Evolutionary conservation across 352 stramenopile species (phyloP).

Genomic region (Phytophthora sojae): DNA sequence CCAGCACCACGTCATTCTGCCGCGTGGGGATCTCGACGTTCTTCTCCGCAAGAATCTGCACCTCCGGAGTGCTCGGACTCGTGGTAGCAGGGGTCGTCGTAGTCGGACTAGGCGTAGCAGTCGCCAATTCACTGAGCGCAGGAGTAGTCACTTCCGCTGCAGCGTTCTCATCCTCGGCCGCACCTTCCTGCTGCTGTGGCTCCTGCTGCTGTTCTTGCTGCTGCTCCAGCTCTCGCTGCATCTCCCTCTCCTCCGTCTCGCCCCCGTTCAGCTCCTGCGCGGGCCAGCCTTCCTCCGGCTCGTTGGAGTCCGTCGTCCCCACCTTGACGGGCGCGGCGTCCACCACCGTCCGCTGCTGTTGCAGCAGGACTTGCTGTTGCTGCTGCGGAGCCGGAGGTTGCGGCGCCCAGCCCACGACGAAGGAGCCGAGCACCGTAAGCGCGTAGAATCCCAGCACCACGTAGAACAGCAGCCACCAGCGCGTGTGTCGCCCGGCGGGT

Average conservation of each 20-base stretch:
- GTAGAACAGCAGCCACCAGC: slow-evolving; percentile 42
- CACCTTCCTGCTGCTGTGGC: neutral
- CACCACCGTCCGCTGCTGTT: slow-evolving; percentile 14
- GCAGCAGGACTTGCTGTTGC: slow-evolving; percentile 5
- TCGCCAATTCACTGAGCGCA: neutral
- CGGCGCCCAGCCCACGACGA: slow-evolving; percentile 11
- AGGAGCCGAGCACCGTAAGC: slow-evolving; percentile 27
- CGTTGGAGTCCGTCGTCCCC: slow-evolving; percentile 21
- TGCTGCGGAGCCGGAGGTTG: slow-evolving; percentile 7
- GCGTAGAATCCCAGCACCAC: slow-evolving; percentile 37
- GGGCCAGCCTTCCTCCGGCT: slow-evolving; percentile 29
- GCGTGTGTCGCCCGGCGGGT: slow-evolving; percentile 1
- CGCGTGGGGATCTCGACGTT: slow-evolving; percentile 11
- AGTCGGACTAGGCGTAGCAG: neutral
- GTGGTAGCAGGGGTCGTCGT: neutral
- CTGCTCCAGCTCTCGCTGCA: slow-evolving; percentile 8
- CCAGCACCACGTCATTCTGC: slow-evolving; percentile 17
- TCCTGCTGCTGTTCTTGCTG: neutral
- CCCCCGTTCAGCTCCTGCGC: slow-evolving; percentile 21
- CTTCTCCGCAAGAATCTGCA: neutral
- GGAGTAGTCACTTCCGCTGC: neutral
- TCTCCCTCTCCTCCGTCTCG: slow-evolving; percentile 1
- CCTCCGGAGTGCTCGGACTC: slow-evolving; percentile 5
- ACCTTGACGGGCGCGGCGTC: slow-evolving; percentile 14
- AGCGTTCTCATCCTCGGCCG: slow-evolving; percentile 6